Evolutionary conservation across 2,329 filamentous ascomycete genomes (phyloP).

Genomic region (Curvularia hawaiiensis): DNA sequence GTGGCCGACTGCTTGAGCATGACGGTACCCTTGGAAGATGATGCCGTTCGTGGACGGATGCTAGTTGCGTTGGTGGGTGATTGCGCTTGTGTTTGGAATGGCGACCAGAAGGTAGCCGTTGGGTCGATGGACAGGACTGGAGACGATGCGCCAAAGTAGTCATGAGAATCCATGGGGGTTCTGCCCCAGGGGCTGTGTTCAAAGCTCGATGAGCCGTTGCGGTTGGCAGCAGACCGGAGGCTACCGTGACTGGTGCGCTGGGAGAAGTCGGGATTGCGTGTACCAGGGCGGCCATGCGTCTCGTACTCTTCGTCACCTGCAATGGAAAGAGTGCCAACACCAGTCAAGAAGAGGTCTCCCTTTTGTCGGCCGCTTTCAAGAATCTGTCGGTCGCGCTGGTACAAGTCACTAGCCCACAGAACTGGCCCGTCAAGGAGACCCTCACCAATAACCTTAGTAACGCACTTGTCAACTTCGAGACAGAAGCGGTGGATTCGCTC

Average conservation of each 20-base stretch:
- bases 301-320: constrained; percentile 55
- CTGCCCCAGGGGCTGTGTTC: constrained; percentile 69
- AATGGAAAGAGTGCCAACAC: constrained; percentile 55
- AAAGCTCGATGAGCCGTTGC: constrained; percentile 72
- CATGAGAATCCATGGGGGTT: constrained; percentile 71
- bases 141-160: constrained; percentile 72
- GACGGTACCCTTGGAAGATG: constrained; percentile 70
- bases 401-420: constrained; percentile 90
- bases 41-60: constrained; percentile 67
- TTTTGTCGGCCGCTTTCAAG: constrained; percentile 59
- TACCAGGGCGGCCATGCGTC: constrained; percentile 43
- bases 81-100: constrained; percentile 71
- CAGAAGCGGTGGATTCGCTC: constrained; percentile 94
- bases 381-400: constrained; percentile 73
- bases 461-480: constrained; percentile 85
- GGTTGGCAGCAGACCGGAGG: constrained; percentile 62
- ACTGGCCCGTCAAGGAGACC: constrained; percentile 84
- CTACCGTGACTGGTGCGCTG: constrained; percentile 62
- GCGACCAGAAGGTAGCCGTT: constrained; percentile 85
- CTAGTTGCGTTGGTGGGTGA: constrained; percentile 67
- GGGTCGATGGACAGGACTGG: constrained; percentile 76
- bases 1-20: constrained; percentile 62
- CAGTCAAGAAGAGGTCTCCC: constrained; percentile 54
- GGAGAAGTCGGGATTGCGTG: constrained; percentile 51
- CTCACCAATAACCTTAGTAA: constrained; percentile 83